Base-by-base conservation (phyloP, 495 filamentous ascomycete genomes). In the Podospora tetraspora region DNA sequence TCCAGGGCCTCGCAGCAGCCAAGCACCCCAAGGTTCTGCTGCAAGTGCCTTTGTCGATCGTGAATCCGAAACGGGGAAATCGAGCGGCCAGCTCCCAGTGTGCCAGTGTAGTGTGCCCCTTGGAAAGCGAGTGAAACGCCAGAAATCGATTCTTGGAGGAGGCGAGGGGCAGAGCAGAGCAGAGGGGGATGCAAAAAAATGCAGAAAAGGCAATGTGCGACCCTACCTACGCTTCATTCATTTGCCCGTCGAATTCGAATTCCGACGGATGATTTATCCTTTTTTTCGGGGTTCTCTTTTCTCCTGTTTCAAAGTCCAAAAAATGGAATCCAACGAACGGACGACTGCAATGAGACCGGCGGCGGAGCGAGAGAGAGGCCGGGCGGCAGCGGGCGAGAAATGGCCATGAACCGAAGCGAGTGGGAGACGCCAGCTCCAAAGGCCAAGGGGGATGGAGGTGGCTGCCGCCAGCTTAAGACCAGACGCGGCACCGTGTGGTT, bases 271-370 rank as follows among this genome's bases (percentile, higher is more conserved):
- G 34, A 34, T 34, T 12, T 34, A 13, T 34, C 7, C 7, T 52
- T 19, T 52, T n/a, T 52, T 8, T 2, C 19, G 9, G 0, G 27
- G 16, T 13, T 16, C 34, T 37, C 12, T 16, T 34, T 43, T 12
- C 6, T 52, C n/a, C 16, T 34, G 32, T 34, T 52, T 52, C 16
- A 6, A n/a, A 52, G 19, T n/a, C 16, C 43, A 52, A n/a, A 43
- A 32, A 10, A 37, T 37, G 3, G 68, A 70, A 61, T 56, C 67
- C 64, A 19, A 34, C 27, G 21, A 19, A 34, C 27, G 21, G 11
- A n/a, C 65, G 58, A 65, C 62, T 72, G 70, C 34, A 43, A 67
- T 57, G 68, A 75, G 71, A 66, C 29, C 61, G 71, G 29, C 34
- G 34, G 34, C 34, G 58, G 61, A 62, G 67, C 67, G 57, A 68